Conservation (phyloP, 208 protist genomes). For the Leishmania gerbilli region DNA sequence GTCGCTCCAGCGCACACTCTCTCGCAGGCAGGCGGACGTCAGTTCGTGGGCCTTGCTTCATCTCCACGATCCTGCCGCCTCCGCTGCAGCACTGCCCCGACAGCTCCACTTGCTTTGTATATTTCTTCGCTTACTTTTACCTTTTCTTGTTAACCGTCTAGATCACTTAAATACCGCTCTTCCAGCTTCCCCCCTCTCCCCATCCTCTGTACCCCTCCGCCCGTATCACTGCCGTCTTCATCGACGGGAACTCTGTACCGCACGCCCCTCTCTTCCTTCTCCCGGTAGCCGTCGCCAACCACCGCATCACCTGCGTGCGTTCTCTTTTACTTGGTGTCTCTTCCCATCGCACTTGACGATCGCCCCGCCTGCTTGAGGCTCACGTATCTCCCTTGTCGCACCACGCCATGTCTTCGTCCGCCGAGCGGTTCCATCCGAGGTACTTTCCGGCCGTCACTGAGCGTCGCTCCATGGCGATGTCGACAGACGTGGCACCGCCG, state of each 20-base stretch:
- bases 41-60: background rate
- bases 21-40: background rate
- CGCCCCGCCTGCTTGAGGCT: background rate
- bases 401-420: slow-evolving; percentile 8
- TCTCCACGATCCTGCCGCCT: background rate
- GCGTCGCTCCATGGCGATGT: background rate
- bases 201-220: background rate
- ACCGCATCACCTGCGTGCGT: background rate
- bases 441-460: background rate
- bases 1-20: background rate
- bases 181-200: background rate
- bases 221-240: background rate
- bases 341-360: background rate
- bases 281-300: background rate
- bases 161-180: background rate
- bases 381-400: background rate
- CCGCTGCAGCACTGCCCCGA: background rate
- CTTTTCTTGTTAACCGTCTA: background rate
- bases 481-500: background rate
- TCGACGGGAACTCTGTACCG: background rate
- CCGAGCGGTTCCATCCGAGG: no score
- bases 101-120: background rate
- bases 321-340: background rate
- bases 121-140: background rate
- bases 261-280: background rate